Evolutionary conservation across 192 early-diverging fungal genomes (phyloP).

Genomic region (Podila horticola): DNA sequence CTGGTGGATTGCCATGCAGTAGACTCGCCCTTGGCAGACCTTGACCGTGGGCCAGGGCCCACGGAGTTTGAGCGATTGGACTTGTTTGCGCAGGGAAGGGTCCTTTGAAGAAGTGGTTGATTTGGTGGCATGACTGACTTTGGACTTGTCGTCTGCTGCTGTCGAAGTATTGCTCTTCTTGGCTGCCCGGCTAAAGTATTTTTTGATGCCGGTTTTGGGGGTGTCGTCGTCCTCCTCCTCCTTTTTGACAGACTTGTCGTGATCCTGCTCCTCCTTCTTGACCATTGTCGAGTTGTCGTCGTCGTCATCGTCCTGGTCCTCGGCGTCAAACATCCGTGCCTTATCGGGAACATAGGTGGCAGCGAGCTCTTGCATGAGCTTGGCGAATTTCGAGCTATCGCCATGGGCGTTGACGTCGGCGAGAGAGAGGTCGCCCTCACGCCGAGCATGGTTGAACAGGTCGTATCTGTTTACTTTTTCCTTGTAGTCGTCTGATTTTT

Average conservation of each 20-base stretch:
- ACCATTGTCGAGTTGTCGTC: slow-evolving; percentile 17
- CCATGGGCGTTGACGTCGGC: slow-evolving; percentile 33
- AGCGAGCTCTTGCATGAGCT: slow-evolving; percentile 20
- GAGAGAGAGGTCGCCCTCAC: slow-evolving; percentile 23
- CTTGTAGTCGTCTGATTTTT: slow-evolving; percentile 18
- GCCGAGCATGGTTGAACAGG: slow-evolving; percentile 4
- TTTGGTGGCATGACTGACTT: slow-evolving; percentile 19
- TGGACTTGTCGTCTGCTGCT: slow-evolving; percentile 10
- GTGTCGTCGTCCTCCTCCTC: slow-evolving; percentile 13
- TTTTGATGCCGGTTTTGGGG: slow-evolving; percentile 22
- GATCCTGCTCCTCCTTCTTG: slow-evolving; percentile 16
- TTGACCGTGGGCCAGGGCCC: slow-evolving; percentile 63
- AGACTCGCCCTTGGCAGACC: slow-evolving; percentile 58
- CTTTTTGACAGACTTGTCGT: slow-evolving; percentile 11
- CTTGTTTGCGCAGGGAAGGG: slow-evolving; percentile 31
- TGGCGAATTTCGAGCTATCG: slow-evolving; percentile 15
- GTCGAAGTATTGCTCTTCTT: neutral
- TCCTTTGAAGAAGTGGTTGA: slow-evolving; percentile 10
- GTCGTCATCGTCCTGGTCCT: slow-evolving; percentile 12
- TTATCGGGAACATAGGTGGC: slow-evolving; percentile 49
- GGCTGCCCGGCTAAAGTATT: slow-evolving; percentile 24
- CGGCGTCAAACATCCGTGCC: slow-evolving; percentile 29
- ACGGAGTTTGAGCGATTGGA: slow-evolving; percentile 37
- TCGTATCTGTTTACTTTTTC: neutral
- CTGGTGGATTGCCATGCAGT: slow-evolving; percentile 65